Evolutionary conservation across 257 asterid species (phyloP).

Genomic region (Plectranthus barbatus): DNA sequence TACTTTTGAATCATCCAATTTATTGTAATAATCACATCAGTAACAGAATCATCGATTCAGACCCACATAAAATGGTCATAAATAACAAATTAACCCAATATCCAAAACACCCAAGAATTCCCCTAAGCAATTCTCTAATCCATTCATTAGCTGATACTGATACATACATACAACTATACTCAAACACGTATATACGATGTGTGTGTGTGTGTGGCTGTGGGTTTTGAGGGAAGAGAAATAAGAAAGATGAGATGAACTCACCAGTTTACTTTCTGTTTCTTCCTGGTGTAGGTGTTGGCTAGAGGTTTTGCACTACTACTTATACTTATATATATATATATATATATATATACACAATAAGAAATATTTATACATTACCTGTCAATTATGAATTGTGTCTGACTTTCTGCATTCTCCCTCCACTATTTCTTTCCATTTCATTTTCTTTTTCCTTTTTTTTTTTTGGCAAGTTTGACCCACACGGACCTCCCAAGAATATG

Average conservation of each 20-base stretch:
- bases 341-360: neutral
- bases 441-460: neutral
- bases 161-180: neutral
- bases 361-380: neutral
- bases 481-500: no score
- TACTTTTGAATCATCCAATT: neutral
- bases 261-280: constrained; percentile 2
- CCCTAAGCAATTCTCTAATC: neutral
- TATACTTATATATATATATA: no score
- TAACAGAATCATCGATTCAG: no score
- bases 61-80: neutral
- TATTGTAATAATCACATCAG: neutral
- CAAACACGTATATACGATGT: neutral
- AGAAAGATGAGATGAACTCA: constrained; percentile 15
- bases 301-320: no score
- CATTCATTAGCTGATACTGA: neutral
- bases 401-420: constrained; percentile 1
- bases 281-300: constrained; percentile 6
- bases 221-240: no score
- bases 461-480: neutral
- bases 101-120: neutral
- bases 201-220: constrained; percentile 4
- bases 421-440: neutral
- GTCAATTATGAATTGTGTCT: constrained; percentile 7
- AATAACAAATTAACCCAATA: neutral